Base-by-base conservation (phyloP, 768 basidiomycete genomes). In the Neoboletus subvelutipes region DNA sequence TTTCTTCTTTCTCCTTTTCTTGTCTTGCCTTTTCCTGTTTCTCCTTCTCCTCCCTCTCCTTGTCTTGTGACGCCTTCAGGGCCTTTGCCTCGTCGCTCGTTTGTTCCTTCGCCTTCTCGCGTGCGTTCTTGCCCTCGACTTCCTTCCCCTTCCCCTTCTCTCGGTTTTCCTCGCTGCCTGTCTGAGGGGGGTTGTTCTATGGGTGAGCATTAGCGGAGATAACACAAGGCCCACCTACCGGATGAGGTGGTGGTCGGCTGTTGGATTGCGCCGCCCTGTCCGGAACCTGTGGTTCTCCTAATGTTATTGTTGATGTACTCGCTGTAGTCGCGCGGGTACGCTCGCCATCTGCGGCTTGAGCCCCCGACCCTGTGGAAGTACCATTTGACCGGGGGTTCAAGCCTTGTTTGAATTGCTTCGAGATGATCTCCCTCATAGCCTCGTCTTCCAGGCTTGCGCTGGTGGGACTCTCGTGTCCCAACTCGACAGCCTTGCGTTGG, bases 401-500 rank as follows among this genome's bases (percentile, higher is more conserved):
- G 57, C 59, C 52, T 22, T 8, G 29, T 48, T 64, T 66, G 65
- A 78, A 71, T 49, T 69, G 62, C 37, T 66, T 67, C 28, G 61
- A 64, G 45, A 78, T 62, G 34, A 78, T 73, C 20, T 64, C 60
- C 20, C 64, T 64, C 62, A 78, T 41, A 0, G 60, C 62, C 3
- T 61, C 67, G 17, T 71, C 70, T 12, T 62, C 72, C 13, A 75
- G 58, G 15, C 65, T 63, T 0, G 73, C 70, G n/a, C 70, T 69
- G 0, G 71, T 74, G 0, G 76, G 75, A 18, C 66, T 72, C 20
- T 67, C 59, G 24, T 62, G 63, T 1, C 75, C 68, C 31, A 64
- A 45, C 39, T 68, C 56, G 20, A 56, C 56, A 2, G 78, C 71
- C 22, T 80, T 73, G 28, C 76, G 77, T 39, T 58, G 71, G 1